These are phyloP conservation scores for Boletus sp. DNA, from an alignment of 768 basidiomycete genomes.

Conservation along the genomic window DNA sequence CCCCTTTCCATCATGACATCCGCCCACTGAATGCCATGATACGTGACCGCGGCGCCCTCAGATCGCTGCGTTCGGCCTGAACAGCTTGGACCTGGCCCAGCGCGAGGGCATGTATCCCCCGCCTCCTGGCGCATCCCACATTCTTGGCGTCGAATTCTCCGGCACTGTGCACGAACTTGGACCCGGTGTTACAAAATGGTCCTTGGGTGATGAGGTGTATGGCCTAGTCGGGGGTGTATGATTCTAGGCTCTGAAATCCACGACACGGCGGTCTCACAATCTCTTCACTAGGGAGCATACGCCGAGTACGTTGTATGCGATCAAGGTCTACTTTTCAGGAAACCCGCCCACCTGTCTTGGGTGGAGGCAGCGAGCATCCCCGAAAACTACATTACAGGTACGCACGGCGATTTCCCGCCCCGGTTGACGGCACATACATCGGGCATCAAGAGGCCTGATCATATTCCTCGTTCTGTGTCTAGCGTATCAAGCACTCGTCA, in stretches of 20 bases:
- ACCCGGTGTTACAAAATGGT: constrained; percentile 48
- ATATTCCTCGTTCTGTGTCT: neutral
- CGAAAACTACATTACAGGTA: constrained; percentile 86
- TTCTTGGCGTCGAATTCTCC: constrained; percentile 88
- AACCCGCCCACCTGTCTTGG: constrained; percentile 76
- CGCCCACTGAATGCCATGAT: neutral
- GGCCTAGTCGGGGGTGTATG: constrained; percentile 80
- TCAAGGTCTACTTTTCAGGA: constrained; percentile 64
- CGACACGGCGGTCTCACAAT: neutral
- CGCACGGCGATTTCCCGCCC: constrained; percentile 17
- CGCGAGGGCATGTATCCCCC: constrained; percentile 69
- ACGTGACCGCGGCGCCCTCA: constrained; percentile 26
- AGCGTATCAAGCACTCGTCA: constrained; percentile 64
- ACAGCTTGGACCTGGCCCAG: constrained; percentile 80
- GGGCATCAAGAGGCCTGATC: constrained; percentile 6
- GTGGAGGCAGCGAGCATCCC: constrained; percentile 83
- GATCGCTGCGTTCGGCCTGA: constrained; percentile 84
- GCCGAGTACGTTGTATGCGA: constrained; percentile 78
- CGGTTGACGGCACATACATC: neutral
- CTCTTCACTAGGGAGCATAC: constrained; percentile 69
- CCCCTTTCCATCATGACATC: neutral
- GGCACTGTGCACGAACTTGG: constrained; percentile 59
- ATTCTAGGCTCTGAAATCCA: neutral
- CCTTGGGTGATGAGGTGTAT: constrained; percentile 67
- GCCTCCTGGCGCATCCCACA: constrained; percentile 70